A percentile compares a stretch with the other conserved stretches of the same genome.
Evolutionary conservation across 306 rosid species (phyloP).

Genomic region (Prunus campanulata): DNA sequence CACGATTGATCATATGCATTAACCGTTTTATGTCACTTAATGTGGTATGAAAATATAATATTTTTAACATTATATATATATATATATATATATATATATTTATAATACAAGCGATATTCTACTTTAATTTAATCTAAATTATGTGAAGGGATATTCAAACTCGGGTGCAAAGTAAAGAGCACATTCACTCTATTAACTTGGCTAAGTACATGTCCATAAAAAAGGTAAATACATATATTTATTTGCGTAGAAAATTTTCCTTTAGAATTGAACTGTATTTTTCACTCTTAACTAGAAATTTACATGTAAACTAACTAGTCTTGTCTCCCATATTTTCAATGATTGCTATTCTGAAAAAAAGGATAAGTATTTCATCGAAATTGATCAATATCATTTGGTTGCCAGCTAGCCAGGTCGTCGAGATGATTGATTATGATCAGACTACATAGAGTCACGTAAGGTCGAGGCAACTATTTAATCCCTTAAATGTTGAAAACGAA

Average conservation of each 20-base stretch:
- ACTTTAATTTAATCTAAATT: no score
- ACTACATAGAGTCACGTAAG: background rate
- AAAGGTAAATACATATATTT: no score
- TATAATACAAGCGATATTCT: rapidly evolving
- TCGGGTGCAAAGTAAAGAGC: rapidly evolving
- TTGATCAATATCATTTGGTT: background rate
- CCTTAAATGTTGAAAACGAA: background rate
- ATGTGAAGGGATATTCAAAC: rapidly evolving
- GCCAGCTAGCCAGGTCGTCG: background rate
- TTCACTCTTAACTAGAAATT: no score
- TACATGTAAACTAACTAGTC: no score
- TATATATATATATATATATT: no score
- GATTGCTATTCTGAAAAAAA: background rate
- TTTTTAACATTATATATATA: no score
- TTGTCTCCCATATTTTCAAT: background rate
- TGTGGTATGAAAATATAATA: no score
- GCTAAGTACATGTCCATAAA: rapidly evolving
- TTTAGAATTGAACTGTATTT: no score
- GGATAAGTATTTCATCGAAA: background rate
- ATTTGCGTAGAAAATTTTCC: no score
- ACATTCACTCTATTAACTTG: no score
- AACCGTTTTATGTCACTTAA: no score
- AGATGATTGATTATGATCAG: background rate
- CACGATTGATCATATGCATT: no score
- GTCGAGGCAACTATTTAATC: background rate